Evolutionary conservation across 331 rosid genomes (phyloP).

Genomic region (Pyracantha coccinea): DNA sequence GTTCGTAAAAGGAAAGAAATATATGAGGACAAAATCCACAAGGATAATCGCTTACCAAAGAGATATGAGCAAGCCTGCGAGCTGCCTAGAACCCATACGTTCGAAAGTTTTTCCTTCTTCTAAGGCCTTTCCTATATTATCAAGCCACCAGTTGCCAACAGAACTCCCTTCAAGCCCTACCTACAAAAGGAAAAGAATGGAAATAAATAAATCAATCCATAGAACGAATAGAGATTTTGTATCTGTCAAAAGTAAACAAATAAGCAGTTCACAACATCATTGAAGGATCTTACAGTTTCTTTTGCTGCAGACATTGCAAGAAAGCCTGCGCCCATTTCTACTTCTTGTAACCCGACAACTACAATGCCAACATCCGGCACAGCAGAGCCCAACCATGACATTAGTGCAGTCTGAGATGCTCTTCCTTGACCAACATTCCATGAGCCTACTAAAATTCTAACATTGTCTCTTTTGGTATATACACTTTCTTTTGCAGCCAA

Average conservation of each 20-base stretch:
- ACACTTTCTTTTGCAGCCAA: constrained; percentile 56
- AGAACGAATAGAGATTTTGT: not conserved
- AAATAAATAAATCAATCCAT: not conserved
- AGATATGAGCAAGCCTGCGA: constrained; percentile 96
- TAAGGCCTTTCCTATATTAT: constrained; percentile 89
- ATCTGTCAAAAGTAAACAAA: not conserved
- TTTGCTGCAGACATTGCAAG: constrained; percentile 99
- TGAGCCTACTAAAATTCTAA: constrained; percentile 80
- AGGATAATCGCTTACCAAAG: constrained; percentile 61
- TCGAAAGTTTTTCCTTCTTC: constrained; percentile 85
- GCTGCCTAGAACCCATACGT: constrained; percentile 98
- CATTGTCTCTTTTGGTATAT: constrained; percentile 60
- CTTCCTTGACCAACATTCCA: constrained; percentile 99
- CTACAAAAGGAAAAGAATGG: constrained; percentile 39
- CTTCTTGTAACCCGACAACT: constrained; percentile 97
- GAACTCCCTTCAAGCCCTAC: constrained; percentile 99
- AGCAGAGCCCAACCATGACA: constrained; percentile 86
- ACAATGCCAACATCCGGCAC: constrained; percentile 88
- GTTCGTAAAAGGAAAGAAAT: constrained; percentile 25
- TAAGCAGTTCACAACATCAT: constrained; percentile 11
- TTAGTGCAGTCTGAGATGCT: constrained; percentile 73
- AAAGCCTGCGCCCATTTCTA: constrained; percentile 99
- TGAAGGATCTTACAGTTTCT: constrained; percentile 67
- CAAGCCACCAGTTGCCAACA: constrained; percentile 95
- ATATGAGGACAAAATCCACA: not conserved